These are phyloP conservation scores for Peronospora belbahrii DNA, from an alignment of 352 stramenopile species.

Conservation along the genomic window DNA sequence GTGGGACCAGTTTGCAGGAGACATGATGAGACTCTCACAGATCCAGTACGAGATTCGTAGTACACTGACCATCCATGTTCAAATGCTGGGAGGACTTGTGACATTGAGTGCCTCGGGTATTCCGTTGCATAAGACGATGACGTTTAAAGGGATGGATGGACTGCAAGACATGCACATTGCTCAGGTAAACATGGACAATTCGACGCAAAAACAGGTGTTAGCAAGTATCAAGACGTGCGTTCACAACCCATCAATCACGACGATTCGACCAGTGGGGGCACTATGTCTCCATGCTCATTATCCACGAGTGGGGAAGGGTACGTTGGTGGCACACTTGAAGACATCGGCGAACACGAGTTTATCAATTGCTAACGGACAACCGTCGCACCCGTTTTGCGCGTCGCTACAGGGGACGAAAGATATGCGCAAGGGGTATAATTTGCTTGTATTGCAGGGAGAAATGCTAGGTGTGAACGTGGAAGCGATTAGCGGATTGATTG, in stretches of 20 bases:
- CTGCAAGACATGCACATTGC: conserved; percentile 58
- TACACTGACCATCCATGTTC: conserved; percentile 42
- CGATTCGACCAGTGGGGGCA: conserved; percentile 50
- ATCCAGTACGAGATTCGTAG: conserved; percentile 49
- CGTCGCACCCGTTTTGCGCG: conserved; percentile 54
- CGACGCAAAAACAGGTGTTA: conserved; percentile 49
- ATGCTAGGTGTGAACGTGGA: conserved; percentile 55
- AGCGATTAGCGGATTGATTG: conserved; percentile 70
- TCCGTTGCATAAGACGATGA: conserved; percentile 46
- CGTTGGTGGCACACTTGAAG: conserved; percentile 48
- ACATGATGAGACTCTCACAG: conserved; percentile 44
- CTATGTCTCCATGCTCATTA: conserved; percentile 63
- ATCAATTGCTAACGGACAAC: conserved; percentile 31
- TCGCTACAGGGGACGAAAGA: conserved; percentile 16
- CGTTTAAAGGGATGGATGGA: conserved; percentile 51
- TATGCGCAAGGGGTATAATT: conserved; percentile 52
- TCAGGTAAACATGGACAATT: conserved; percentile 52
- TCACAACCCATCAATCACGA: conserved; percentile 72
- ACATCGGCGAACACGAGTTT: conserved; percentile 34
- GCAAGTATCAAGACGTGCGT: conserved; percentile 72
- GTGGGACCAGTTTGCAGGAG: conserved; percentile 59
- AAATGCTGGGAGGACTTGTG: conserved; percentile 43
- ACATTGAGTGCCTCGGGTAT: conserved; percentile 38
- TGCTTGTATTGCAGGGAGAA: conserved; percentile 55
- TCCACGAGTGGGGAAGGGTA: conserved; percentile 26